Evolutionary conservation across 1,284 basidiomycete genomes (phyloP).

Genomic region (Lignosus rhinocerotis): DNA sequence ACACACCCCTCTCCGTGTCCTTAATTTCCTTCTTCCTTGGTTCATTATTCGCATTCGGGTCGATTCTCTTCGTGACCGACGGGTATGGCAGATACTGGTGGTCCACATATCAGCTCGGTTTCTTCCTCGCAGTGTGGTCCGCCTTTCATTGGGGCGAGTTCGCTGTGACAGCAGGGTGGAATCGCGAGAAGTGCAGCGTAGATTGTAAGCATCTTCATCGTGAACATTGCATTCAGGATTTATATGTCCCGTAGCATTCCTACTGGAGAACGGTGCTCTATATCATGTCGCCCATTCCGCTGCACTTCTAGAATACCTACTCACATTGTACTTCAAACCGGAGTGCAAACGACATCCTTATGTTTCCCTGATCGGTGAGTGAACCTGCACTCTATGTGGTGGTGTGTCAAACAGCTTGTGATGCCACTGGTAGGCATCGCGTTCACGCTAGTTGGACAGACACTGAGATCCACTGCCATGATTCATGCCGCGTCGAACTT

Average conservation of each 20-base stretch:
- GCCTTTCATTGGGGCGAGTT: constrained; percentile 95
- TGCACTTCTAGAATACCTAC: constrained; percentile 81
- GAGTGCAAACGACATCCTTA: constrained; percentile 54
- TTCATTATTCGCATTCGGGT: constrained; percentile 55
- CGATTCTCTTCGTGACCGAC: constrained; percentile 47
- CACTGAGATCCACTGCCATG: constrained; percentile 88
- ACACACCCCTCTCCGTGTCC: constrained; percentile 77
- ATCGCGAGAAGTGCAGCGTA: constrained; percentile 87
- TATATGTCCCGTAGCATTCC: constrained; percentile 66
- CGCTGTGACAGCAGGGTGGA: constrained; percentile 94
- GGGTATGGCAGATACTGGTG: constrained; percentile 56
- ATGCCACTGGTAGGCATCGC: constrained; percentile 50
- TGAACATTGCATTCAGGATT: not conserved
- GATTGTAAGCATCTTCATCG: constrained; percentile 70
- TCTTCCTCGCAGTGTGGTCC: constrained; percentile 81
- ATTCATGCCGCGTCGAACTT: constrained; percentile 93
- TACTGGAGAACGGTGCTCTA: constrained; percentile 86
- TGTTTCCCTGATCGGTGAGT: constrained; percentile 57
- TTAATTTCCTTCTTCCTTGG: constrained; percentile 79
- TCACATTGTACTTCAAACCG: constrained; percentile 70
- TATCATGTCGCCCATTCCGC: constrained; percentile 87
- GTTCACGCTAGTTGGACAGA: constrained; percentile 73
- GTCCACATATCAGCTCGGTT: constrained; percentile 76
- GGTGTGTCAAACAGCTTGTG: not conserved
- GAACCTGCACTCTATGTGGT: not conserved